phyloP scores from a whole-genome alignment of 1,139 yeast species.

The Taiozyma onychis region DNA sequence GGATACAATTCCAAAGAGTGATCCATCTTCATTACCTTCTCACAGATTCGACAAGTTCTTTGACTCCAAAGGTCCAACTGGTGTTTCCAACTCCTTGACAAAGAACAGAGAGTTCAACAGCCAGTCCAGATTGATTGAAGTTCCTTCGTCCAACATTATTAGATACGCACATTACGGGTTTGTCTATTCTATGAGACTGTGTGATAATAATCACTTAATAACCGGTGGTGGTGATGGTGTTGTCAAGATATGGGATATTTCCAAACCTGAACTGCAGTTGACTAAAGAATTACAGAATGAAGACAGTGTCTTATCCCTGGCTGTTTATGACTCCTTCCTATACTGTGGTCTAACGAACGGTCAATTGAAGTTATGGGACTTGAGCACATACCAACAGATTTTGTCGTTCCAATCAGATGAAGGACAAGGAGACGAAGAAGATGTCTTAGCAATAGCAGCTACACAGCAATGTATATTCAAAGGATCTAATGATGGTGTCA shows the following conservation, averaged over 20 bases:
- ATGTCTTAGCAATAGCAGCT: constrained; percentile 48
- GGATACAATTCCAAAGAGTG: constrained; percentile 24
- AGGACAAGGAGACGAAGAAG: constrained; percentile 31
- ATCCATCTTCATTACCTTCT: constrained; percentile 59
- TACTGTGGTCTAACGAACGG: constrained; percentile 80
- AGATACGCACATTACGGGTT: constrained; percentile 91
- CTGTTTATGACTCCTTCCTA: constrained; percentile 54
- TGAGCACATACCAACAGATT: constrained; percentile 69
- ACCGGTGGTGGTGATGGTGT: constrained; percentile 92
- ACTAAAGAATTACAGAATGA: constrained; percentile 45
- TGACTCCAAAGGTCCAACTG: constrained; percentile 87
- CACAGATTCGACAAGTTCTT: constrained; percentile 81
- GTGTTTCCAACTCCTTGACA: constrained; percentile 23
- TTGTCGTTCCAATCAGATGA: constrained; percentile 46
- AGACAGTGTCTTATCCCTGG: constrained; percentile 65
- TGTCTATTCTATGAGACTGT: constrained; percentile 58
- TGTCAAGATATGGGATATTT: constrained; percentile 66
- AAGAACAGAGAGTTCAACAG: constrained; percentile 2
- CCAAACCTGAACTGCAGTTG: constrained; percentile 8
- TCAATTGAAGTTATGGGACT: constrained; percentile 73
- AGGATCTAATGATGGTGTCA: constrained; percentile 39
- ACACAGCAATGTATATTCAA: constrained; percentile 33
- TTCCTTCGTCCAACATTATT: constrained; percentile 58
- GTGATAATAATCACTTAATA: constrained; percentile 37
- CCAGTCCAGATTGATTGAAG: constrained; percentile 47